Base-by-base conservation (phyloP, 768 basidiomycete genomes). In the Agaricus subrufescens region DNA sequence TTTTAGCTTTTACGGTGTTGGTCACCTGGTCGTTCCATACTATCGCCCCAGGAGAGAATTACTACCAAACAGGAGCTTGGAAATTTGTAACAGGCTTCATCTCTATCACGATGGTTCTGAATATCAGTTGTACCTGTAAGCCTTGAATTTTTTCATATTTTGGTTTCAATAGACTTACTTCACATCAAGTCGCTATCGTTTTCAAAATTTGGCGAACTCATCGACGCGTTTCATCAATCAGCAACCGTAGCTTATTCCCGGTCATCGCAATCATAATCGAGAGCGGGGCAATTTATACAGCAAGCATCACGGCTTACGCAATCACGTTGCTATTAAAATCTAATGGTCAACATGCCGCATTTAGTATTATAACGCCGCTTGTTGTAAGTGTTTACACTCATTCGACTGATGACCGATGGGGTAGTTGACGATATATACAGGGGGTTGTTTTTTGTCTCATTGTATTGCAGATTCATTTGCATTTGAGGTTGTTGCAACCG, bases 391-490 rank as follows among this genome's bases (percentile, higher is more conserved):
- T 19, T 19, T 19, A 19, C 19, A 19, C 19, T 19, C 19, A 19
- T 19, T 19, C 19, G 19, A 19, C 19, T 19, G 19, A 19, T 19
- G 19, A 19, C 19, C 19, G 19, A 19, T 19, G 19, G 19, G 19
- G 19, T 19, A 19, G 19, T 19, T 19, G 19, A 19, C 19, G 19
- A 19, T 11, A 7, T 48, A 5, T 11, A 25, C 45, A 52, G 52
- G 52, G 52, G 10, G 52, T 54, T n/a, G 26, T 39, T 7, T 54
- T 46, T 42, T 54, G 52, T 34, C 52, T 54, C 11, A 54, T 54
- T 31, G 52, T 54, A 4, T 27, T 54, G 31, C 52, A 54, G 38
- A 46, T 54, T 34, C 45, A 46, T 25, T 54, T 54, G 23, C 52
- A 54, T 19, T 19, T 19, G 19, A 19, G 19, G 19, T 19, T 19